These are phyloP conservation scores for Monilinia aucupariae DNA, from an alignment of 2,329 filamentous ascomycete species.

Conservation along the genomic window DNA sequence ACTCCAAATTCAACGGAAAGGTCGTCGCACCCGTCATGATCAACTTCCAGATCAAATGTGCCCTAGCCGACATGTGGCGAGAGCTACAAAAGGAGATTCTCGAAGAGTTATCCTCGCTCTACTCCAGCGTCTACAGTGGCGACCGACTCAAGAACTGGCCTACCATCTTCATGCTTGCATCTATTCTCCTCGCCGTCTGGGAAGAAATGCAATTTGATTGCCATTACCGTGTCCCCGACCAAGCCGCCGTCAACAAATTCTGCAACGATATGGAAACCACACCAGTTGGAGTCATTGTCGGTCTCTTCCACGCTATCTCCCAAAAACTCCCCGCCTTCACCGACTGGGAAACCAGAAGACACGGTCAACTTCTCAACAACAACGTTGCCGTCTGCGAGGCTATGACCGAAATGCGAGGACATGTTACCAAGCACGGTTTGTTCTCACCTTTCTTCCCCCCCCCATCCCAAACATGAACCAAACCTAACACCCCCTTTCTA, in stretches of 20 bases:
- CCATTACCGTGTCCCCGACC: slow-evolving; percentile 87
- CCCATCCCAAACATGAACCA: slow-evolving; percentile 19
- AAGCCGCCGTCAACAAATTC: slow-evolving; percentile 83
- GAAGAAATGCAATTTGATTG: slow-evolving; percentile 99
- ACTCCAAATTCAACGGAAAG: slow-evolving; percentile 84
- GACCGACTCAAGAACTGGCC: slow-evolving; percentile 99
- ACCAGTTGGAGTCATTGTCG: slow-evolving; percentile 92
- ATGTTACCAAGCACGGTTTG: slow-evolving; percentile 92
- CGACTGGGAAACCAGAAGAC: slow-evolving; percentile 90
- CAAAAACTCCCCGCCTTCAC: slow-evolving; percentile 89
- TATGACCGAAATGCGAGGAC: slow-evolving; percentile 89
- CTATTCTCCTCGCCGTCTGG: slow-evolving; percentile 89
- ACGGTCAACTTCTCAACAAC: slow-evolving; percentile 84
- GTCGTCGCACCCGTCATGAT: slow-evolving; percentile 96
- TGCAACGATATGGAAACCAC: slow-evolving; percentile 95
- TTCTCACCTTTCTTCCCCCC: not conserved
- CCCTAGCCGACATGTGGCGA: slow-evolving; percentile 96
- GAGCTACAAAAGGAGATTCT: slow-evolving; percentile 94
- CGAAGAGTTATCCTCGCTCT: slow-evolving; percentile 84
- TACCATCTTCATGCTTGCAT: slow-evolving; percentile 95
- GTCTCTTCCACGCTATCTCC: slow-evolving; percentile 94
- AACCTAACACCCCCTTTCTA: slow-evolving; percentile 48
- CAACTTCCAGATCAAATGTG: slow-evolving; percentile 99
- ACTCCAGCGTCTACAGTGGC: slow-evolving; percentile 96
- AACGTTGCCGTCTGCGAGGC: slow-evolving; percentile 90